phyloP scores from a whole-genome alignment of 1,284 basidiomycete species.

The Flammula alnicola region DNA sequence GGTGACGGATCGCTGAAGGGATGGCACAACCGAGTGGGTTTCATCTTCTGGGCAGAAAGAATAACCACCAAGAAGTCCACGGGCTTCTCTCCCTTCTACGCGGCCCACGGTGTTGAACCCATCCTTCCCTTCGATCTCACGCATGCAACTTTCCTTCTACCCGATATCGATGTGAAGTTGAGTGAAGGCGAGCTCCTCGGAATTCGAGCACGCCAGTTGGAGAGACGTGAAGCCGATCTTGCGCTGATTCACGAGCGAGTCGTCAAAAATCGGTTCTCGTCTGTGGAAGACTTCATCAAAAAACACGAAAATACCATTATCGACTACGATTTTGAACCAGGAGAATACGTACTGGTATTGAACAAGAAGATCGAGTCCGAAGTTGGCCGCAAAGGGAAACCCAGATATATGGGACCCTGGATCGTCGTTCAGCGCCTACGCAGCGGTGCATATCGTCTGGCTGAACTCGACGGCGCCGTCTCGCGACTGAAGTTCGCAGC shows the following conservation, averaged over 20 bases:
- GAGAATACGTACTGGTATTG: slow-evolving; percentile 38
- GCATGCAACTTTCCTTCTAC: slow-evolving; percentile 43
- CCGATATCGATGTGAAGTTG: slow-evolving; percentile 12
- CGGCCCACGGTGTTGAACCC: slow-evolving; percentile 40
- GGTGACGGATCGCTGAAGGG: slow-evolving; percentile 32
- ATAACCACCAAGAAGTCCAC: slow-evolving; percentile 34
- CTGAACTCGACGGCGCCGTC: slow-evolving; percentile 37
- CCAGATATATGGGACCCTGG: slow-evolving; percentile 40
- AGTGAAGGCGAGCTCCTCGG: slow-evolving; percentile 31
- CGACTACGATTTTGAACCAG: slow-evolving; percentile 29
- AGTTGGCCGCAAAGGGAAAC: slow-evolving; percentile 34
- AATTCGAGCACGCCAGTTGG: slow-evolving; percentile 27
- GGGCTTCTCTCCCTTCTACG: slow-evolving; percentile 42
- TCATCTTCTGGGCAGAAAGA: slow-evolving; percentile 45
- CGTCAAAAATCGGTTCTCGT: slow-evolving; percentile 14
- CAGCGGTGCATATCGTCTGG: slow-evolving; percentile 37
- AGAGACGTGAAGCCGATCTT: slow-evolving; percentile 26
- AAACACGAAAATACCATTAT: slow-evolving; percentile 22
- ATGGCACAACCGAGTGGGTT: slow-evolving; percentile 34
- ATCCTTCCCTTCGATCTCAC: slow-evolving; percentile 43
- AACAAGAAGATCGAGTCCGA: slow-evolving; percentile 39
- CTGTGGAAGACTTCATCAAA: slow-evolving; percentile 24
- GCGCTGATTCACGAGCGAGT: slow-evolving; percentile 14
- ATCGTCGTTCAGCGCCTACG: slow-evolving; percentile 33
- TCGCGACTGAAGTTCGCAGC: slow-evolving; percentile 15